Base-by-base conservation (phyloP, 2,329 filamentous ascomycete species). In the Penicillium olsonii region DNA sequence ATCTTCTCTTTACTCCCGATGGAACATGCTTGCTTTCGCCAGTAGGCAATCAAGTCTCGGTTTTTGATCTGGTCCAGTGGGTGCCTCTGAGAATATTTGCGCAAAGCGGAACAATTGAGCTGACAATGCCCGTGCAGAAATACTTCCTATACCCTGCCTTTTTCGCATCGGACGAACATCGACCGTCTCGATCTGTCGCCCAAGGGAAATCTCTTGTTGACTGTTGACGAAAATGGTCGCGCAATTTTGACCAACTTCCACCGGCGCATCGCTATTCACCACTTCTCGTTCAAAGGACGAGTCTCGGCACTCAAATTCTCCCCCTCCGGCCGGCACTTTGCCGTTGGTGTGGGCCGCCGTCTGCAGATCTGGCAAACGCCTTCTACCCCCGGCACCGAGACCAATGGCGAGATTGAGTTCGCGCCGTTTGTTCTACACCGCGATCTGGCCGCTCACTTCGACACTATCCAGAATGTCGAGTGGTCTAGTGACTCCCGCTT, bases 401-500 rank as follows among this genome's bases (percentile, higher is more conserved):
- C 79, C 40, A 85, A 87, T 53, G 92, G 90, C 52, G 90, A 92
- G 55, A 78, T 97, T 46, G 92, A 97, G 63, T 99, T 96, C 72
- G 92, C 94, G 17, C 94, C 94, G 0, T 99, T 99, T 63, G 86
- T 96, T 40, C 81, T 88, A 58, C 89, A 97, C 73, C 85, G 91
- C 58, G 87, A 87, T 43, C 90, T 95, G 62, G 85, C 85, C 1
- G 90, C 89, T 0, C 94, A 99, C 70, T 95, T 94, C 62, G 94
- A 97, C 68, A 82, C 82, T 14, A 87, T 97, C 11, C 84, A 85
- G 55, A 87, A 86, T 68, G 88, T 99, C 47, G 87, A 95, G 67
- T 99, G 95, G 94, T 97, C 94, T 8, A 87, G 84, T 69, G 95
- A 99, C 74, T 96, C 92, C 11, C 82, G 94, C 20, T 99, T 99